Evolutionary conservation across 2,329 filamentous ascomycete species (phyloP).

Genomic region (Sporothrix mexicana): DNA sequence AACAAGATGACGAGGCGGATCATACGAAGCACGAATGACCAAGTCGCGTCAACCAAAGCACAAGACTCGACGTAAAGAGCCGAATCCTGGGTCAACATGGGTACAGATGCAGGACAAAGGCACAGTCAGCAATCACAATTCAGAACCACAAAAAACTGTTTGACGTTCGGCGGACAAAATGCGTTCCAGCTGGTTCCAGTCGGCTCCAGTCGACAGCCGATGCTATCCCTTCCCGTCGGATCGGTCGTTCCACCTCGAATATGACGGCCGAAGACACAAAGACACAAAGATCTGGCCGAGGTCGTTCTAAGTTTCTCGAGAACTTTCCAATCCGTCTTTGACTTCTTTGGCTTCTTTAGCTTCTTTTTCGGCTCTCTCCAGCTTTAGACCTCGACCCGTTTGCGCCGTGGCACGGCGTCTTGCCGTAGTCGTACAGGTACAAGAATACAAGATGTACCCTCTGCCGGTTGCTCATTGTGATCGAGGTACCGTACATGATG

Average conservation of each 20-base stretch:
- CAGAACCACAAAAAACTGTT: not conserved
- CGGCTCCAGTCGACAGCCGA: not conserved
- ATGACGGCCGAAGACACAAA: slow-evolving; percentile 19
- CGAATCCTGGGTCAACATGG: not conserved
- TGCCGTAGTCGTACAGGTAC: too few species aligned
- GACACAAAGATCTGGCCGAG: not conserved
- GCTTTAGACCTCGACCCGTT: not conserved
- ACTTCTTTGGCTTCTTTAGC: not conserved
- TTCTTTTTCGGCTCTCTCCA: not conserved
- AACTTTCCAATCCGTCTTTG: not conserved
- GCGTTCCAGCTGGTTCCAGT: not conserved
- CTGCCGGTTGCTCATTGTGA: not conserved
- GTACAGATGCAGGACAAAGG: not conserved
- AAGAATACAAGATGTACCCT: not conserved
- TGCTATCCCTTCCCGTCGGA: not conserved
- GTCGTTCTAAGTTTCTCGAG: not conserved
- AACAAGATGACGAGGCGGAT: not conserved
- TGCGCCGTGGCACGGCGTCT: not conserved
- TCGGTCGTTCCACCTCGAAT: not conserved
- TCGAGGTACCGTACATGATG: not conserved
- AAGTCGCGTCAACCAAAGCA: not conserved
- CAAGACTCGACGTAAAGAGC: slow-evolving; percentile 10
- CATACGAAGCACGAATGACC: too few species aligned
- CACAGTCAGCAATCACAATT: not conserved
- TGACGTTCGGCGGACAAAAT: not conserved